These are phyloP conservation scores for Albophoma yamanashiensis DNA, from an alignment of 2,329 filamentous ascomycete species.

Conservation along the genomic window DNA sequence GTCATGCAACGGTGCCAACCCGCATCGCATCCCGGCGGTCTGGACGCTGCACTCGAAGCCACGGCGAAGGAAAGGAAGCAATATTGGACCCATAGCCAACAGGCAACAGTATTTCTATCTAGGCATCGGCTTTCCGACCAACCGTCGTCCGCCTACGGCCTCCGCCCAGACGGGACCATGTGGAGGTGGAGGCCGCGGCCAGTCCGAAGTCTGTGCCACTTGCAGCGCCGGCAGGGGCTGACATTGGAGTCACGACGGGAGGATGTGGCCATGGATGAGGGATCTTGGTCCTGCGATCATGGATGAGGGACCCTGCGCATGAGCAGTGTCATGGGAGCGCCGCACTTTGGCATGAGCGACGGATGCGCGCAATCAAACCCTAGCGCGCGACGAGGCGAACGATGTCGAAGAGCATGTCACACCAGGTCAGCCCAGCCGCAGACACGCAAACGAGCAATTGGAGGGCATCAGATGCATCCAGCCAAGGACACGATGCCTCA, in stretches of 20 bases:
- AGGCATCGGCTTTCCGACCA: conserved; percentile 2
- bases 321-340: background rate
- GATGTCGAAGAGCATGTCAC: background rate
- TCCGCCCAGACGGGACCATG: background rate
- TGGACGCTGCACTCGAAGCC: background rate
- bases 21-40: background rate
- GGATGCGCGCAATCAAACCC: background rate
- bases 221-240: background rate
- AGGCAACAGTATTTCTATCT: background rate
- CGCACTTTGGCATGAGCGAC: background rate
- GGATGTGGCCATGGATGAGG: background rate
- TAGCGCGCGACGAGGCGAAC: background rate
- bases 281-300: background rate
- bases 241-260: background rate
- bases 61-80: background rate
- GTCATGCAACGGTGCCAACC: background rate
- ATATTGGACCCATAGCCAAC: conserved; percentile 1
- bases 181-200: background rate
- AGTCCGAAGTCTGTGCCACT: background rate
- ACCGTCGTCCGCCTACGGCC: background rate
- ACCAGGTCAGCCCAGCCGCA: background rate
- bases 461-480: background rate
- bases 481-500: background rate
- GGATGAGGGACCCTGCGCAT: background rate
- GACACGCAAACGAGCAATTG: background rate